phyloP scores from a whole-genome alignment of 2,329 filamentous ascomycete genomes.

The Teratosphaeria epicoccoides region DNA sequence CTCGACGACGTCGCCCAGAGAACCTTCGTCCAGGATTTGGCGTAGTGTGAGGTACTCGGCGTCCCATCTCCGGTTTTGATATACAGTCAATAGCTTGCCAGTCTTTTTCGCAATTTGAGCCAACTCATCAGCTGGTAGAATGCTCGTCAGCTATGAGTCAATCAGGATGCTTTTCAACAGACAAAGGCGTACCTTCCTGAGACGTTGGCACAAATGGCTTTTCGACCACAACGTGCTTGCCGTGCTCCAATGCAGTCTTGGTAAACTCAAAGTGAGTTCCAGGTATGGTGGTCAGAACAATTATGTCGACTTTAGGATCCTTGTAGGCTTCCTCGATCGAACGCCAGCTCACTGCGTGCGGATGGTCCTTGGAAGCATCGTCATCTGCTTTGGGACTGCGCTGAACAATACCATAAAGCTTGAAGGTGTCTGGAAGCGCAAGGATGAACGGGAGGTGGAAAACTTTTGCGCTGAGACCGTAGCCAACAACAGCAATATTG shows the following conservation, averaged over 20 bases:
- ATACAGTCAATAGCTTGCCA: conserved; percentile 36
- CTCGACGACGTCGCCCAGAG: conserved; percentile 62
- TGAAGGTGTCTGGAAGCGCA: conserved; percentile 49
- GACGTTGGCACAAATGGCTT: conserved; percentile 71
- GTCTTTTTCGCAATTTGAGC: conserved; percentile 30
- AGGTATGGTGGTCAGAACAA: conserved; percentile 62
- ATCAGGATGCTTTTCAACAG: neutral
- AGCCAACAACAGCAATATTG: conserved; percentile 51
- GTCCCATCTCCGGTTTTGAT: conserved; percentile 61
- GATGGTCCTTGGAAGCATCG: conserved; percentile 60
- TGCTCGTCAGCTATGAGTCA: neutral
- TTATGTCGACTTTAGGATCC: conserved; percentile 56
- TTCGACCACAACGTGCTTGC: conserved; percentile 71
- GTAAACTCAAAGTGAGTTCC: conserved; percentile 58
- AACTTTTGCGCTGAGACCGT: conserved; percentile 59
- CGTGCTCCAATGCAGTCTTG: conserved; percentile 53
- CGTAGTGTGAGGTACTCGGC: conserved; percentile 62
- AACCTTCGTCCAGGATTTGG: conserved; percentile 48
- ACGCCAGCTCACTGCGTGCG: conserved; percentile 53
- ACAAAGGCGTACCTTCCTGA: conserved; percentile 44
- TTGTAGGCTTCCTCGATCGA: conserved; percentile 52
- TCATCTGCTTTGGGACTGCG: conserved; percentile 53
- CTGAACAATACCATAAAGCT: conserved; percentile 66
- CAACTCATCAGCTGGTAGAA: conserved; percentile 38
- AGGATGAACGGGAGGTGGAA: conserved; percentile 76